phyloP scores from a whole-genome alignment of 345 rosid genomes.

The Citrus inodora region DNA sequence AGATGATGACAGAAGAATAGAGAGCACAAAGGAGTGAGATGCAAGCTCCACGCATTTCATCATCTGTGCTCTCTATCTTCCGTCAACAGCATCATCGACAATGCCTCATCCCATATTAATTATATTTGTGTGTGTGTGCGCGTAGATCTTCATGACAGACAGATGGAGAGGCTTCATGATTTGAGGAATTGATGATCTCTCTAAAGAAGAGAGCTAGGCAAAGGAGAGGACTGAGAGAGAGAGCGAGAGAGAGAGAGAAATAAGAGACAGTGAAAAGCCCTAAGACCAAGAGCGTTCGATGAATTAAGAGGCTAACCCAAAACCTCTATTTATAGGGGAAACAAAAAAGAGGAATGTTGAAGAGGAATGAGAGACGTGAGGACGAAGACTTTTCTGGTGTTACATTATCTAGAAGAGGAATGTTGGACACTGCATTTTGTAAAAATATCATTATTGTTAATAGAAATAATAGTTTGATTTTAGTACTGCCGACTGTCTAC shows the following conservation, averaged over 20 bases:
- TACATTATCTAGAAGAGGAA: neutral
- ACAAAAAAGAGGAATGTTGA: too few relatives aligned
- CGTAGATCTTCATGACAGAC: neutral
- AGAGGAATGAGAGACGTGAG: too few relatives aligned
- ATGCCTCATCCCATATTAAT: constrained; percentile 10
- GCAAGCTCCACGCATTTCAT: constrained; percentile 36
- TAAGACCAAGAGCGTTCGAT: neutral
- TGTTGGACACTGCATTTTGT: too few relatives aligned
- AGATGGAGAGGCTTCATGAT: neutral
- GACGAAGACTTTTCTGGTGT: neutral
- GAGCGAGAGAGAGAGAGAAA: too few relatives aligned
- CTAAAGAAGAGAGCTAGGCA: neutral
- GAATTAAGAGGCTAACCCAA: neutral
- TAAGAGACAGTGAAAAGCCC: neutral
- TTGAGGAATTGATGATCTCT: neutral
- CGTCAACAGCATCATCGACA: constrained; percentile 58
- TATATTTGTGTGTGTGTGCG: too few relatives aligned
- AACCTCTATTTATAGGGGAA: constrained; percentile 6
- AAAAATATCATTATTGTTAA: too few relatives aligned
- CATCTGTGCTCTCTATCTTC: constrained; percentile 94
- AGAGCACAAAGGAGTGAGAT: constrained; percentile 77
- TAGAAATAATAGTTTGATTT: neutral
- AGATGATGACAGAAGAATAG: constrained; percentile 79
- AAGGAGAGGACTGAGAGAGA: too few relatives aligned
- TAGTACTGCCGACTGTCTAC: too few relatives aligned